Conservation (phyloP, 306 rosid genomes). For the Trifolium pratense region DNA sequence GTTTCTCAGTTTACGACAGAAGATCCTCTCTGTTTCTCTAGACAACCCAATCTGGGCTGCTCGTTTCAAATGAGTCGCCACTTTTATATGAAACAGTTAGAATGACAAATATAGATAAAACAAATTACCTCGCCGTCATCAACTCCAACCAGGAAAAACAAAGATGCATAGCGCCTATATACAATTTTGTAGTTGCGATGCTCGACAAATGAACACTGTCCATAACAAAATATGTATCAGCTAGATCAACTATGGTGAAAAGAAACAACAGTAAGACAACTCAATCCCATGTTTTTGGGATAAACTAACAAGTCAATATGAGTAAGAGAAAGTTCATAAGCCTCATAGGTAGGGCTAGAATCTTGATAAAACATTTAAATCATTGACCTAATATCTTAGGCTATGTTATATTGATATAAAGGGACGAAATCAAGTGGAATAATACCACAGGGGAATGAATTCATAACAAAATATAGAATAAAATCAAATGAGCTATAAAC, state of each 20-base stretch:
- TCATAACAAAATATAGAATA: no score
- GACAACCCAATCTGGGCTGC: conserved; percentile 1
- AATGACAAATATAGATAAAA: conserved; percentile 11
- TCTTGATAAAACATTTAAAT: neutral
- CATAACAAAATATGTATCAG: conserved; percentile 45
- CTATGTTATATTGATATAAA: neutral
- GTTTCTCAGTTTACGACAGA: conserved; percentile 13
- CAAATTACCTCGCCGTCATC: conserved; percentile 80
- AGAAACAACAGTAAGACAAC: conserved; percentile 13
- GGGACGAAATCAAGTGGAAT: neutral
- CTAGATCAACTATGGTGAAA: conserved; percentile 8
- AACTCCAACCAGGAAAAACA: conserved; percentile 96
- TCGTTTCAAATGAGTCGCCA: neutral
- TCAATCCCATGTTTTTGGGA: conserved; percentile 10
- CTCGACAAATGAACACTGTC: conserved; percentile 97
- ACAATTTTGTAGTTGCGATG: conserved; percentile 97
- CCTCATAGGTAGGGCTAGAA: neutral
- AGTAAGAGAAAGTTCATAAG: neutral
- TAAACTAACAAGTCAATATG: conserved; percentile 12
- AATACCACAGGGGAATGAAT: neutral
- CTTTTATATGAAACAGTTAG: conserved; percentile 27
- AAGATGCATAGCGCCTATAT: conserved; percentile 91
- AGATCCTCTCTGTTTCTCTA: neutral
- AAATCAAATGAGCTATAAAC: neutral
- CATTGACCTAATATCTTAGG: conserved; percentile 3